Percentiles rank a stretch among this genome's conserved stretches.
These are phyloP conservation scores for Flaveria linearis DNA, from an alignment of 129 eudicot species.

Conservation along the genomic window DNA sequence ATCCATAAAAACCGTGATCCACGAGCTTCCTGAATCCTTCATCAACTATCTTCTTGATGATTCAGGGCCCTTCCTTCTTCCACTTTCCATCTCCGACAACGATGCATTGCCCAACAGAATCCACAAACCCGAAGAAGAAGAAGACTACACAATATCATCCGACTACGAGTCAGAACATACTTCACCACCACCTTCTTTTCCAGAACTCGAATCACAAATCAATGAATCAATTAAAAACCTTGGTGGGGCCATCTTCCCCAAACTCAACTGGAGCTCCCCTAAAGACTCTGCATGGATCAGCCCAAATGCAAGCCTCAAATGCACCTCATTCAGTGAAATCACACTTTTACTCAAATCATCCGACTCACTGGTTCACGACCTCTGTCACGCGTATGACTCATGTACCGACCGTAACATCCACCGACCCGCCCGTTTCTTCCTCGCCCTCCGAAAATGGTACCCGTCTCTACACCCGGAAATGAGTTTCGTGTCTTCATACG, in stretches of 20 bases:
- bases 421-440: conserved; percentile 57
- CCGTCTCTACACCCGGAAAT: conserved; percentile 75
- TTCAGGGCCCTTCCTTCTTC: conserved; percentile 85
- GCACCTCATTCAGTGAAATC: conserved; percentile 76
- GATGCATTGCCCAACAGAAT: conserved; percentile 87
- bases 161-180: conserved; percentile 68
- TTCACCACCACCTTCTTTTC: conserved; percentile 66
- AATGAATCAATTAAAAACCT: conserved; percentile 68
- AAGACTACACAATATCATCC: conserved; percentile 58
- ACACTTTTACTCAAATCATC: conserved; percentile 73
- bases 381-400: conserved; percentile 78
- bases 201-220: conserved; percentile 69
- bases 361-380: conserved; percentile 78
- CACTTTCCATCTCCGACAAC: conserved; percentile 59
- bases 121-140: conserved; percentile 82
- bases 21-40: conserved; percentile 86
- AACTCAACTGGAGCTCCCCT: conserved; percentile 95
- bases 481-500: conserved; percentile 88
- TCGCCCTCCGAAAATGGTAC: conserved; percentile 88
- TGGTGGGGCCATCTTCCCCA: conserved; percentile 82
- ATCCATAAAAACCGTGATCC: conserved; percentile 66
- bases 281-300: conserved; percentile 94
- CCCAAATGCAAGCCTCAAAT: conserved; percentile 67
- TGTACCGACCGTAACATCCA: conserved; percentile 51
- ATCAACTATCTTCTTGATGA: conserved; percentile 74